Conservation (phyloP, 2,329 filamentous ascomycete species). For the Beauveria sp. region DNA sequence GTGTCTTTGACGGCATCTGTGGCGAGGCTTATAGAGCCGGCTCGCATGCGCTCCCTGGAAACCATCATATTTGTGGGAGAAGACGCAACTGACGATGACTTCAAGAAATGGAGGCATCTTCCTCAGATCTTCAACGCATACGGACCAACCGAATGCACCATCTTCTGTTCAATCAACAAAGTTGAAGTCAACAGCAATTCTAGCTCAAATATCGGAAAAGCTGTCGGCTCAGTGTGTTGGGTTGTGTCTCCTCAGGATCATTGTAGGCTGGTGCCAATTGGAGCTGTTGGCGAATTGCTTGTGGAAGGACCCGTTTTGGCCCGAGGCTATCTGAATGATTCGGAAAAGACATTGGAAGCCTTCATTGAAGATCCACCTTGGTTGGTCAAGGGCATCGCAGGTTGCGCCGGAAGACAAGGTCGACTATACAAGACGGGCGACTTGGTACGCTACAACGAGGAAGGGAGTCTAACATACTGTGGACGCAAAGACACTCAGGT, state of each 20-base stretch:
- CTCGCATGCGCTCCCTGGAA: background rate
- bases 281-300: slow-evolving; percentile 15
- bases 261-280: slow-evolving; percentile 12
- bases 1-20: slow-evolving; percentile 35
- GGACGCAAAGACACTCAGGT: slow-evolving; percentile 47
- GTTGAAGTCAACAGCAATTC: background rate
- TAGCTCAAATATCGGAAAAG: slow-evolving; percentile 5
- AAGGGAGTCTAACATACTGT: slow-evolving; percentile 30
- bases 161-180: slow-evolving; percentile 14
- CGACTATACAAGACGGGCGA: slow-evolving; percentile 41
- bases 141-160: slow-evolving; percentile 33
- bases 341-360: slow-evolving; percentile 15
- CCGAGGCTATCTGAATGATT: slow-evolving; percentile 12
- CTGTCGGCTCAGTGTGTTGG: background rate
- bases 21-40: background rate
- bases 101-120: slow-evolving; percentile 18
- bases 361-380: slow-evolving; percentile 13
- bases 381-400: background rate
- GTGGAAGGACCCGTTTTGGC: slow-evolving; percentile 15
- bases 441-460: slow-evolving; percentile 31
- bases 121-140: slow-evolving; percentile 29
- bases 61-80: slow-evolving; percentile 10
- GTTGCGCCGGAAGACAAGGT: background rate
- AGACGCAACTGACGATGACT: slow-evolving; percentile 16
- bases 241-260: slow-evolving; percentile 5